phyloP scores from a whole-genome alignment of 352 stramenopile species.

The Phytophthora ramorum region DNA sequence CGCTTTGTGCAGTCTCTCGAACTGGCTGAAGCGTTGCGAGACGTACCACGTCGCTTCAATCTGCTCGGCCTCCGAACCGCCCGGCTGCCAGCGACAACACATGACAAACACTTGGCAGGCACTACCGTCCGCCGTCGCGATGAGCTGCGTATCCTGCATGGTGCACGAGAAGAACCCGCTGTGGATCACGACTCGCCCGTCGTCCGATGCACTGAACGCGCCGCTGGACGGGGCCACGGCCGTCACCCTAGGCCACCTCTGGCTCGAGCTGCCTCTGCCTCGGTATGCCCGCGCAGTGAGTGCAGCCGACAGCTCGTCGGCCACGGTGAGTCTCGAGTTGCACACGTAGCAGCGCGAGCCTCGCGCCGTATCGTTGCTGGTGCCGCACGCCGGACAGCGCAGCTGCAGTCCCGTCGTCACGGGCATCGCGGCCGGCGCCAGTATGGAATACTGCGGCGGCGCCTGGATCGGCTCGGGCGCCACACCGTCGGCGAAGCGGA shows the following conservation, averaged over 20 bases:
- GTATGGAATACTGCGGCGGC: conserved; percentile 26
- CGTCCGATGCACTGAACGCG: conserved; percentile 23
- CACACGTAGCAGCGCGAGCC: conserved; percentile 43
- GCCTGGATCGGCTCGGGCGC: conserved; percentile 19
- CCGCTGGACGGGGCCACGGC: conserved; percentile 18
- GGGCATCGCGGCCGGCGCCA: conserved; percentile 10
- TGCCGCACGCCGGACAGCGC: conserved; percentile 46
- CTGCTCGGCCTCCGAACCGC: background rate
- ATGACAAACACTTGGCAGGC: conserved; percentile 47
- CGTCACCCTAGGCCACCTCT: conserved; percentile 21
- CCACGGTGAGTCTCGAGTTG: conserved; percentile 28
- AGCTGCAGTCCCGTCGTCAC: conserved; percentile 29
- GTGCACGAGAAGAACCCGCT: conserved; percentile 41
- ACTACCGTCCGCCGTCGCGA: conserved; percentile 27
- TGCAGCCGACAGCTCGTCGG: conserved; percentile 23
- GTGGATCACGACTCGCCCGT: conserved; percentile 39
- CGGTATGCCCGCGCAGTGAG: background rate
- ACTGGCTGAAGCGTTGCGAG: conserved; percentile 56
- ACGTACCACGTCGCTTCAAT: conserved; percentile 44
- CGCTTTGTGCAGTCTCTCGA: conserved; percentile 45
- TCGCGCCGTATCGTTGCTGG: conserved; percentile 40
- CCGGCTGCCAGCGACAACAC: conserved; percentile 43
- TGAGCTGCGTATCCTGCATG: conserved; percentile 37
- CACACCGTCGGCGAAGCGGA: conserved; percentile 27
- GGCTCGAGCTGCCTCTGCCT: background rate